Conservation (phyloP, 2,329 filamentous ascomycete genomes). For the Tolypocladium nubicola region DNA sequence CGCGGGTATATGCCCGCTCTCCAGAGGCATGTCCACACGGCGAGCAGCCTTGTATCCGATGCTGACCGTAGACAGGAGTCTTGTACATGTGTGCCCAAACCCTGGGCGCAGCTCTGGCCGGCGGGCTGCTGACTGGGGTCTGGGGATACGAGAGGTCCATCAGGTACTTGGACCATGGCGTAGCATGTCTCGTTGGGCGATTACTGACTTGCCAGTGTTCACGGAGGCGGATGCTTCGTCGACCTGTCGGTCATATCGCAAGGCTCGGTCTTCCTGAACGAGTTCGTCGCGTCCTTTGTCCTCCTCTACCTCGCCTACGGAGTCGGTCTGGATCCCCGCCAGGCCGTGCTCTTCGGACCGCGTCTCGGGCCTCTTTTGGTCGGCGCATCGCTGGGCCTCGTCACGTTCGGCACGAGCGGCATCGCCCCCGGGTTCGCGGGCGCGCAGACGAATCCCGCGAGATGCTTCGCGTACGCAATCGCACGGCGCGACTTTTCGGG, state of each 20-base stretch:
- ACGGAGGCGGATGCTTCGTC: constrained; percentile 26
- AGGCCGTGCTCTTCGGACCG: constrained; percentile 36
- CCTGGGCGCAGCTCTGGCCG: constrained; percentile 31
- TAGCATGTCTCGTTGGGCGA: background rate
- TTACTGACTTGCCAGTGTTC: constrained; percentile 1
- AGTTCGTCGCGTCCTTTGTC: constrained; percentile 27
- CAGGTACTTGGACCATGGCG: constrained; percentile 9
- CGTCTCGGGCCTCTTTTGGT: constrained; percentile 37
- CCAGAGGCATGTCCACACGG: constrained; percentile 18
- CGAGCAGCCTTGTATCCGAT: constrained; percentile 33
- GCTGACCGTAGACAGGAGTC: constrained; percentile 30
- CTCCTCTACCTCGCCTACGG: constrained; percentile 35
- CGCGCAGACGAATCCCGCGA: constrained; percentile 31
- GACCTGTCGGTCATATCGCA: constrained; percentile 22
- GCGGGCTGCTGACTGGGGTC: constrained; percentile 26
- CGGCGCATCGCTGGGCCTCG: constrained; percentile 25
- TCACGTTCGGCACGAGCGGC: constrained; percentile 25
- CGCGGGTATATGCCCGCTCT: constrained; percentile 34
- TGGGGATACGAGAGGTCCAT: constrained; percentile 18
- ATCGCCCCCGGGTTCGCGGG: constrained; percentile 29
- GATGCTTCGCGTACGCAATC: constrained; percentile 33
- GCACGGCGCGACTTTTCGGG: constrained; percentile 16
- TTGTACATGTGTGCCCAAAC: constrained; percentile 36
- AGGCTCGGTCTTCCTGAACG: constrained; percentile 33
- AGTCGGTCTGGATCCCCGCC: constrained; percentile 41